A percentile compares a stretch with the other conserved stretches of the same genome.
Conservation (phyloP, 768 basidiomycete species). For the Lactifluus piperatus region DNA sequence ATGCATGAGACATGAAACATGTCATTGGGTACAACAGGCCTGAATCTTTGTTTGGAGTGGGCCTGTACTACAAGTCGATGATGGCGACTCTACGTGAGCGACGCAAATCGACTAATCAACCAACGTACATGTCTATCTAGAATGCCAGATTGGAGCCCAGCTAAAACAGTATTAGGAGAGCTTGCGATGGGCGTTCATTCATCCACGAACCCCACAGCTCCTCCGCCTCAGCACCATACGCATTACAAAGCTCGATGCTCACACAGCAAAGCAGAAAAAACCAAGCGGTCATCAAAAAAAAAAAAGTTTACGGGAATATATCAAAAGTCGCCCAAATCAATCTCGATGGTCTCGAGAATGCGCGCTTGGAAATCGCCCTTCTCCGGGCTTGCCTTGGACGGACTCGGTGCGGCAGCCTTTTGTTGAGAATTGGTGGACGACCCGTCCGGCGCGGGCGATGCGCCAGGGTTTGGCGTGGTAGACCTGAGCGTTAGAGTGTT, state of each 20-base stretch:
- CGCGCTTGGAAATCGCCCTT: conserved; percentile 46
- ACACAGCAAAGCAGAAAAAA: conserved; percentile 1
- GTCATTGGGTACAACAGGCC: neutral
- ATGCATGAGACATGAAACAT: neutral
- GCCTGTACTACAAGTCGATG: conserved; percentile 6
- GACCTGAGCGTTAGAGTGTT: conserved; percentile 27
- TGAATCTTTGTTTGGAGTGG: neutral
- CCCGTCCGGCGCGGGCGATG: conserved; percentile 23
- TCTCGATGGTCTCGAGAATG: conserved; percentile 58
- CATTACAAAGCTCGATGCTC: neutral
- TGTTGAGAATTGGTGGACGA: conserved; percentile 31
- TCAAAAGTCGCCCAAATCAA: conserved; percentile 74
- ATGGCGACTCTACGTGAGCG: conserved; percentile 1
- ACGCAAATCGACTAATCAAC: conserved; percentile 5
- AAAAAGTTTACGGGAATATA: neutral
- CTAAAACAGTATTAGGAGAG: neutral
- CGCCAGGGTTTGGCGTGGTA: conserved; percentile 32
- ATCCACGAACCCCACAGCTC: neutral
- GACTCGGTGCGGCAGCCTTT: conserved; percentile 17
- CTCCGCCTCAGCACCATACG: neutral
- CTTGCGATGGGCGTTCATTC: neutral
- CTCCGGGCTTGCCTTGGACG: conserved; percentile 24
- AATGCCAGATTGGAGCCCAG: neutral
- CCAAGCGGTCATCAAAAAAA: neutral
- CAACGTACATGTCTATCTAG: conserved; percentile 9